These are phyloP conservation scores for Russula sp. DNA, from an alignment of 768 basidiomycete species.

Conservation along the genomic window DNA sequence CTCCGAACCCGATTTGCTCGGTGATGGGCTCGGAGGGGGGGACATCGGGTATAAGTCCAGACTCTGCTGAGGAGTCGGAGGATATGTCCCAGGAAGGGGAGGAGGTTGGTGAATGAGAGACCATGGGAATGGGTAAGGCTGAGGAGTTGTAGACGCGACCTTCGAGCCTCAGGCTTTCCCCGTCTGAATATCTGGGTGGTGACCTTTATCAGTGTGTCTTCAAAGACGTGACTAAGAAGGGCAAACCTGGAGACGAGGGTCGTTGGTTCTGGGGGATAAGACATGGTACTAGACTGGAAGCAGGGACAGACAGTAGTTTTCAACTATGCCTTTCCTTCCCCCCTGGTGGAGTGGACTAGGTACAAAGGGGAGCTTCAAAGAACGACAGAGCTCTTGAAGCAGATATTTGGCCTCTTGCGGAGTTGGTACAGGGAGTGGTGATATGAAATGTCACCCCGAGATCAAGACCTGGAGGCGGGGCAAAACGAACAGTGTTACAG, in stretches of 20 bases:
- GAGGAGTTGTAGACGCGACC: neutral
- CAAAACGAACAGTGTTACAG: neutral
- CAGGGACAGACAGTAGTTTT: neutral
- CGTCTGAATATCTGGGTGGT: neutral
- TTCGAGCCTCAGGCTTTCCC: neutral
- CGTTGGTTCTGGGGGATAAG: neutral
- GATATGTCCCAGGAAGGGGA: conserved; percentile 8
- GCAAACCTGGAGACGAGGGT: conserved; percentile 2
- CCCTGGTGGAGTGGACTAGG: neutral
- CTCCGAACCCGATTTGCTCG: conserved; percentile 2
- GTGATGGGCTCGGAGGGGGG: neutral
- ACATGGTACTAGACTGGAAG: neutral
- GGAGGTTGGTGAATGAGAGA: neutral
- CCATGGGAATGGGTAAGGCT: neutral
- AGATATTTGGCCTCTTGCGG: neutral
- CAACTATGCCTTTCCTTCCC: neutral
- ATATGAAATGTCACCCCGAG: neutral
- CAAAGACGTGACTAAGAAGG: neutral
- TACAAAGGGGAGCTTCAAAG: neutral
- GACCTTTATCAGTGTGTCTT: neutral
- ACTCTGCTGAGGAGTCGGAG: conserved; percentile 10
- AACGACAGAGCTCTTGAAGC: neutral
- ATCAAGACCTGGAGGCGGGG: neutral
- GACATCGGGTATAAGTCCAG: neutral
- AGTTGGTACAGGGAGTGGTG: neutral